phyloP scores from a whole-genome alignment of 371 early-diverging fungal genomes.

The Edhazardia aedis region DNA sequence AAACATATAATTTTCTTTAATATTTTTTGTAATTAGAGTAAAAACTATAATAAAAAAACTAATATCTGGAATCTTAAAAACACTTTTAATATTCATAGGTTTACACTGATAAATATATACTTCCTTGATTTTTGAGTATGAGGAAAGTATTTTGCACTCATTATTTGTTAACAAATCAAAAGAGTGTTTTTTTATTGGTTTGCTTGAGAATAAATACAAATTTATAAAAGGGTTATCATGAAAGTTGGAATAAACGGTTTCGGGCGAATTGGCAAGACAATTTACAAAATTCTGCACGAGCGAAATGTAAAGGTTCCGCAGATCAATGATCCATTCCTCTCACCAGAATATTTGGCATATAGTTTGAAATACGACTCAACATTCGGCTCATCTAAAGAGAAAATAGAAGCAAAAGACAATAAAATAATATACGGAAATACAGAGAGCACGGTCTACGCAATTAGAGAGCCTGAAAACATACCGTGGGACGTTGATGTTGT shows the following conservation, averaged over 20 bases:
- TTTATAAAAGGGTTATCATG: neutral
- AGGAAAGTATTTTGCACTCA: too few relatives aligned
- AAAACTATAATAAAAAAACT: too few relatives aligned
- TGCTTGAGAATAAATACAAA: neutral
- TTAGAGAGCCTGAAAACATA: conserved; percentile 59
- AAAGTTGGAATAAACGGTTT: conserved; percentile 48
- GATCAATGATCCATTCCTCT: conserved; percentile 44
- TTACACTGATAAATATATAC: too few relatives aligned
- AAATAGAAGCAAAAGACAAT: conserved; percentile 54
- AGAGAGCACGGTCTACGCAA: conserved; percentile 52
- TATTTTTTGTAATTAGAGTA: too few relatives aligned
- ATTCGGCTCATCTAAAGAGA: conserved; percentile 50
- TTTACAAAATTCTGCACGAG: conserved; percentile 23
- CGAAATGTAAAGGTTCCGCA: conserved; percentile 31
- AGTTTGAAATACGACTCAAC: conserved; percentile 36
- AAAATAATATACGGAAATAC: conserved; percentile 63
- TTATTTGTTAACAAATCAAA: too few relatives aligned
- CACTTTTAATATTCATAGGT: too few relatives aligned
- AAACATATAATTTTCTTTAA: too few relatives aligned
- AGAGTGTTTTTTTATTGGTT: too few relatives aligned
- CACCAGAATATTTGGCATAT: conserved; percentile 34
- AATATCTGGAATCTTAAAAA: too few relatives aligned
- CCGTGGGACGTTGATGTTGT: conserved; percentile 75
- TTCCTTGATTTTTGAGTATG: too few relatives aligned
- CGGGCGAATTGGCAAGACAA: conserved; percentile 47